Conservation (phyloP, 73 alveolate genomes). For the Loxodes magnus region DNA sequence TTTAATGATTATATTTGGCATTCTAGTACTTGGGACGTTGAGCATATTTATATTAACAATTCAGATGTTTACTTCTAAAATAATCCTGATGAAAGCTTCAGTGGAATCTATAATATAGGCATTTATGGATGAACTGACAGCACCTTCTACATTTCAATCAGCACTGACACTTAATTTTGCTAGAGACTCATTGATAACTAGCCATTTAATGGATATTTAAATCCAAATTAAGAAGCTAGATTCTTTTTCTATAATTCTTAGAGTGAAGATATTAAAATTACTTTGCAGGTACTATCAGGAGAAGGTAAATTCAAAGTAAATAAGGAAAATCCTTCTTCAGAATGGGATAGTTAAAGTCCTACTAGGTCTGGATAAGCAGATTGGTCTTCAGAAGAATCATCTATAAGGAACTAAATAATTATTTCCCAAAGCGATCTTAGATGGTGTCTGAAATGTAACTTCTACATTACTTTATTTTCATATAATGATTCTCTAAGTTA, state of each 20-base stretch:
- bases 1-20: background rate
- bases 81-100: background rate
- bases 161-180: background rate
- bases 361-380: background rate
- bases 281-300: too few relatives aligned
- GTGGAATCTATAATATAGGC: slow-evolving; percentile 11
- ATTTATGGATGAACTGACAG: background rate
- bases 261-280: background rate
- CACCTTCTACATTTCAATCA: slow-evolving; percentile 6
- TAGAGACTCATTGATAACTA: too few relatives aligned
- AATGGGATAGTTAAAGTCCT: background rate
- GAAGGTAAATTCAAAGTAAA: too few relatives aligned
- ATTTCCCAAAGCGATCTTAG: background rate
- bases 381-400: background rate
- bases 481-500: background rate
- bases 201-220: too few relatives aligned
- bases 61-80: background rate
- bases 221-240: background rate
- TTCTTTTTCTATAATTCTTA: background rate
- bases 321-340: too few relatives aligned
- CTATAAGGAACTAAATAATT: background rate
- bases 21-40: slow-evolving; percentile 10
- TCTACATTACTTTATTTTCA: background rate
- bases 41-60: background rate
- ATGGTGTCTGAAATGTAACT: background rate